Evolutionary conservation across 208 protist genomes (phyloP), one percentile per base, ranked within the genome.

Genomic region (Phytomonas francai): DNA sequence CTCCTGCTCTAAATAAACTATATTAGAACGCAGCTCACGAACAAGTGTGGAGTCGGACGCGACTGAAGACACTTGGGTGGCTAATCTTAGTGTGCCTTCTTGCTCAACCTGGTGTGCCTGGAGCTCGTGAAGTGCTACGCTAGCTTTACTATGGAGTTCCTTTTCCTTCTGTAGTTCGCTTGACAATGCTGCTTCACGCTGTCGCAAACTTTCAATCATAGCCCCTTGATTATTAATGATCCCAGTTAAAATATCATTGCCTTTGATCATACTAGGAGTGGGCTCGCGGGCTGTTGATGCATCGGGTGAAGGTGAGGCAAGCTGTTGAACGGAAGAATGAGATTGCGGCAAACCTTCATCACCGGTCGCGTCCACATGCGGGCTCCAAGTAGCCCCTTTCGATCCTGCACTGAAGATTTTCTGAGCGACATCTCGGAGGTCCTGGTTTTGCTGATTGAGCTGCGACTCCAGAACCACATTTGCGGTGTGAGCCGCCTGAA

Each of bases 401-500:
- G 31, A 25, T 68, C 29, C 27, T 58, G 54, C 36, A 70, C 45
- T 30, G 49, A 14, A 30, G 2, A 27, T 33, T 25, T 62, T 16
- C 33, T 56, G 9, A 0, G 69, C 39, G 51, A 25, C 45, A 51
- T 31, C 33, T 14, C 62, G 49, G 7, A 79, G 70, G 36, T 73
- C 75, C 60, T 91, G 83, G 14, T 79, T 71, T 39, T 80, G 77
- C 42, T 85, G 78, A 51, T 77, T 78, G 30, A 95, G 76, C 70
- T 93, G 85, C 16, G 78, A 62, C 67, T 95, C 90, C 25, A 95
- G 73, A 25, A 86, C 67, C 61, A 93, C 80, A 65, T 85, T 93
- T 7, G 82, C 80, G 16, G 76, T 66, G 9, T 85, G 84, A 2
- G 80, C 78, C 32, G 80, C 73, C 66, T 81, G 80, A 51, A 95